Evolutionary conservation across 2,329 filamentous ascomycete genomes (phyloP).

Genomic region (Aspergillus intermedius): DNA sequence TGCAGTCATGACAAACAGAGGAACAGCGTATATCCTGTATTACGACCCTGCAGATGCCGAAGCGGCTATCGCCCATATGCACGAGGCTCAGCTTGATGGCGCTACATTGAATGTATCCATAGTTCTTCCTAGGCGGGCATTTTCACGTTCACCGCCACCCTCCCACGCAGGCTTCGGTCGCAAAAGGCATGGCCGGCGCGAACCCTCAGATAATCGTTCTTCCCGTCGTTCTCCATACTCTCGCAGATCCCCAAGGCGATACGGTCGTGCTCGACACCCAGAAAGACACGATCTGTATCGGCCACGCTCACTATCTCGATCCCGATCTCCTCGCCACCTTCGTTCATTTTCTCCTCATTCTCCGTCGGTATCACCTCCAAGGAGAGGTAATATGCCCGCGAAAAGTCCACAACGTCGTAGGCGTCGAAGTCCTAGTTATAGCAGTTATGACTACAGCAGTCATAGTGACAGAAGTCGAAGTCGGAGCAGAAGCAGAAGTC

Average conservation of each 20-base stretch:
- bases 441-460: constrained; percentile 56
- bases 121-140: constrained; percentile 73
- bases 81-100: constrained; percentile 90
- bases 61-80: constrained; percentile 89
- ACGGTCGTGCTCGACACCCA: constrained; percentile 30
- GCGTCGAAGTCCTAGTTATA: constrained; percentile 57
- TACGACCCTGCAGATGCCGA: constrained; percentile 71
- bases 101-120: constrained; percentile 79
- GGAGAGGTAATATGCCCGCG: constrained; percentile 25
- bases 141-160: constrained; percentile 70
- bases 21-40: constrained; percentile 89
- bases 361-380: constrained; percentile 37
- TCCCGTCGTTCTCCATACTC: constrained; percentile 18
- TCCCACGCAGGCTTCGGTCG: constrained; percentile 57
- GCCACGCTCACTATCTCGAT: constrained; percentile 52
- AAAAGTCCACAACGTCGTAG: constrained; percentile 36
- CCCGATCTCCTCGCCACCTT: constrained; percentile 33
- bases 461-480: constrained; percentile 45
- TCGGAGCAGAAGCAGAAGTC: constrained; percentile 43
- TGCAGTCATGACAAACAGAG: constrained; percentile 78
- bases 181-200: constrained; percentile 25
- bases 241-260: constrained; percentile 32
- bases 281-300: constrained; percentile 54
- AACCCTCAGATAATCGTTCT: constrained; percentile 19
- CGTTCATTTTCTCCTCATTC: constrained; percentile 33